Evolutionary conservation across 192 early-diverging fungal species (phyloP).

Genomic region (Irineochytrium annulatum): DNA sequence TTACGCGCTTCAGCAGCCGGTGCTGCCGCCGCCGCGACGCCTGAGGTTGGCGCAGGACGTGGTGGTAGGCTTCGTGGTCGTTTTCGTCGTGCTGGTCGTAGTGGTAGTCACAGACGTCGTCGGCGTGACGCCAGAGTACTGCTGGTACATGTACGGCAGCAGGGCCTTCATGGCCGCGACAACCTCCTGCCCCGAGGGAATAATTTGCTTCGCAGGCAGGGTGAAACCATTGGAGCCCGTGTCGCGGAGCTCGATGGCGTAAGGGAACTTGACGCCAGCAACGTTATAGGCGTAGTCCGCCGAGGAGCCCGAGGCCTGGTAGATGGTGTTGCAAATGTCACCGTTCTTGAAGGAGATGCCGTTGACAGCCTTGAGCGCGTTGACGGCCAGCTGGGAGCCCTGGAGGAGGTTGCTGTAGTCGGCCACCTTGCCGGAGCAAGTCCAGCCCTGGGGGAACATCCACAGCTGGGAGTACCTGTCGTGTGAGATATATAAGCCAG

Average conservation of each 20-base stretch:
- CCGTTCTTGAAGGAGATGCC: constrained; percentile 17
- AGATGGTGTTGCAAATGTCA: constrained; percentile 22
- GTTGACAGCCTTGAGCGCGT: constrained; percentile 13
- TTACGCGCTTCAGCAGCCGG: too few relatives aligned
- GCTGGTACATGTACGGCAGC: constrained; percentile 16
- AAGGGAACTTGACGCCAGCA: constrained; percentile 23
- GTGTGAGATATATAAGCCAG: constrained; percentile 30
- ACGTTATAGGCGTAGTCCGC: constrained; percentile 30
- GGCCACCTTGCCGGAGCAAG: constrained; percentile 8
- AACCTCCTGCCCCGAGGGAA: constrained; percentile 21
- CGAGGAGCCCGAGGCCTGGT: constrained; percentile 26
- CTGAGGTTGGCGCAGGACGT: too few relatives aligned
- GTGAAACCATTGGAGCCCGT: constrained; percentile 17
- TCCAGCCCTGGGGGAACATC: constrained; percentile 41
- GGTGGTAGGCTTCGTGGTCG: too few relatives aligned
- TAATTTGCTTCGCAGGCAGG: constrained; percentile 20
- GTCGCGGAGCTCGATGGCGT: constrained; percentile 26
- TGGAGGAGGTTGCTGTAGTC: constrained; percentile 16
- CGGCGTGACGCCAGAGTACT: too few relatives aligned
- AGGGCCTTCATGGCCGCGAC: constrained; percentile 17
- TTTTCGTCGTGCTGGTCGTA: too few relatives aligned
- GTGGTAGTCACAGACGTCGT: too few relatives aligned
- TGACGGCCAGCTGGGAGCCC: constrained; percentile 16
- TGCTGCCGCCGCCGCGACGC: too few relatives aligned
- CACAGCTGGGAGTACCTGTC: constrained; percentile 59